Evolutionary conservation across 495 filamentous ascomycete genomes (phyloP).

Genomic region (Cenococcum geophilum): DNA sequence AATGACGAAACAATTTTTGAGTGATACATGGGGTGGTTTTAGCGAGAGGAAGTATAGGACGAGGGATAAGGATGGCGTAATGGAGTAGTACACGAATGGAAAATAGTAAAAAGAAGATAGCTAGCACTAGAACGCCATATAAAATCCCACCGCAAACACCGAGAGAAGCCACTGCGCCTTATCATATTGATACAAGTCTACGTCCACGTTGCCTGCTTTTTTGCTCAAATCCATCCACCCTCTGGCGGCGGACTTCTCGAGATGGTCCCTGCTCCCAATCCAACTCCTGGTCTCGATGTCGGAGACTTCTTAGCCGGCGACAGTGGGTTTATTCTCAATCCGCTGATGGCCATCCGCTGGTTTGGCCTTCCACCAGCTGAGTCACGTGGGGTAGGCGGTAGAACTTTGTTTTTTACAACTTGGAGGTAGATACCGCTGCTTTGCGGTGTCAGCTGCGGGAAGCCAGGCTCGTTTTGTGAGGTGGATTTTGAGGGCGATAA

Average conservation of each 20-base stretch:
- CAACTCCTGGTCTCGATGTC: background rate
- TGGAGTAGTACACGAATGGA: no score
- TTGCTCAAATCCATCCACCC: constrained; percentile 2
- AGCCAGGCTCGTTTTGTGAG: constrained; percentile 7
- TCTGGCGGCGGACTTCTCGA: constrained; percentile 11
- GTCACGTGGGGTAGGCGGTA: constrained; percentile 26
- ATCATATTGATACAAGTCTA: background rate
- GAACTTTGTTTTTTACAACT: constrained; percentile 33
- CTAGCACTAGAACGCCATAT: no score
- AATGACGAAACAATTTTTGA: no score
- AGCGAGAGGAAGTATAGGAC: no score
- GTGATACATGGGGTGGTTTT: no score
- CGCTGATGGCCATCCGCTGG: constrained; percentile 15
- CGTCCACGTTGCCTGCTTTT: background rate
- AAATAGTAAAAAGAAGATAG: no score
- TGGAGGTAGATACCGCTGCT: constrained; percentile 47
- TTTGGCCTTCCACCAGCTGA: constrained; percentile 3
- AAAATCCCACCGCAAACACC: background rate
- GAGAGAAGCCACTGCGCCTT: background rate
- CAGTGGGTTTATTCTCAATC: constrained; percentile 25
- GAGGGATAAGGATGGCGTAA: no score
- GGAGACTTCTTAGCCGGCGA: constrained; percentile 3
- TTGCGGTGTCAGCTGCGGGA: constrained; percentile 25
- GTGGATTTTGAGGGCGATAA: constrained; percentile 11
- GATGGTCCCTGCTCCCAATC: no score